Evolutionary conservation across 352 stramenopile genomes (phyloP), one percentile per base, ranked within the genome.

Genomic region (Pythium volutum): DNA sequence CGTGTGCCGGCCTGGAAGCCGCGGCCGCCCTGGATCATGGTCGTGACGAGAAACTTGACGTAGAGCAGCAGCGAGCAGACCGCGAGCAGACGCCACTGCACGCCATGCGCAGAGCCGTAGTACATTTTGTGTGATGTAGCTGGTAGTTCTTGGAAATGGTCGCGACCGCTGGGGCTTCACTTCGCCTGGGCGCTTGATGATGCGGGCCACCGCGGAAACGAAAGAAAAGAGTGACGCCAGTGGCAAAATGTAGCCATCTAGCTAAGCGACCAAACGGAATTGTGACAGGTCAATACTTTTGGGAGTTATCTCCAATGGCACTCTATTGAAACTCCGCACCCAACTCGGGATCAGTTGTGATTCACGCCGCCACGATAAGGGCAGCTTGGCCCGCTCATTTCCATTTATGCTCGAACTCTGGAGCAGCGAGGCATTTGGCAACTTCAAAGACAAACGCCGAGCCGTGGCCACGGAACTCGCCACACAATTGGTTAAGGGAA

Each of bases 1-100:
- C n/a, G n/a, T n/a, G n/a, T n/a, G 56, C 79, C 79, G 22, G 76
- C 73, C 16, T 46, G 64, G 52, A 89, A 89, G 20, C 67, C 71
- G 55, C 68, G 71, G 47, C 72, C 61, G 26, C 66, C 75, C 22
- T 87, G 77, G 23, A 80, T 61, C 57, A 82, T 79, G 29, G 73
- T 75, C 14, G 74, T 75, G 8, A 36, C 60, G 52, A 88, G 45
- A 66, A 85, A 85, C 73, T 88, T 88, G 76, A 79, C 46, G 63
- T 88, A 89, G 42, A 88, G 41, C 41, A 26, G 5, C n/a, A n/a
- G 7, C n/a, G 41, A 48, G 41, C 41, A 48, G 41, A 48, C 8
- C 20, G 41, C 41, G 41, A 48, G 23, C 45, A 54, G 54, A 56
- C 52, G 38, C 65, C 55, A 33, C 36, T 41, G 15, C 16, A 26